Evolutionary conservation across 2,329 filamentous ascomycete genomes (phyloP).

Genomic region (Biscogniauxia mediterranea): DNA sequence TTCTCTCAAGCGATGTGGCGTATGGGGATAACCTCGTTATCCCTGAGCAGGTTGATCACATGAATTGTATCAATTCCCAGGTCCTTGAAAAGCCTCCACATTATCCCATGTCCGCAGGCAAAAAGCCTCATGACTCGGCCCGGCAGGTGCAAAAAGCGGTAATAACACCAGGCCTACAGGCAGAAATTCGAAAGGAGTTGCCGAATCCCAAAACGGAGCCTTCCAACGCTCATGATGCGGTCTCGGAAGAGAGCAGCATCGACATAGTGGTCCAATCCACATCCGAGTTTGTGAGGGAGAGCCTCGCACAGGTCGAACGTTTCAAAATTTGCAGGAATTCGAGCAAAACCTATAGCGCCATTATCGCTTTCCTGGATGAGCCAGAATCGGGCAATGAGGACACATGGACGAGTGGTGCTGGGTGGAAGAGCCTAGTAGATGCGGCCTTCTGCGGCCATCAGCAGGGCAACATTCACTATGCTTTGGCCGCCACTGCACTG

Average conservation of each 20-base stretch:
- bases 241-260: background rate
- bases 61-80: background rate
- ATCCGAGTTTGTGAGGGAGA: background rate
- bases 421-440: slow-evolving; percentile 10
- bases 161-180: background rate
- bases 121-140: background rate
- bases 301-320: background rate
- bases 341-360: background rate
- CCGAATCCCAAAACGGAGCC: background rate
- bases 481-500: slow-evolving; percentile 5
- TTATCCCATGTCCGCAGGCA: background rate
- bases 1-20: no score
- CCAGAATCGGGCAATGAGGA: background rate
- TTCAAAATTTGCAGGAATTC: background rate
- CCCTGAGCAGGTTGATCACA: background rate
- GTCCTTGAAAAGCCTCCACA: background rate
- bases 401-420: background rate
- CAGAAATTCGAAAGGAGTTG: background rate
- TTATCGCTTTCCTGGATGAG: background rate
- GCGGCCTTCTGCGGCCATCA: slow-evolving; percentile 1
- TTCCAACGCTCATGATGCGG: background rate
- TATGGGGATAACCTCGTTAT: background rate
- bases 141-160: background rate
- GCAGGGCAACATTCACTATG: slow-evolving; percentile 4
- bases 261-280: background rate